Evolutionary conservation across 345 rosid species (phyloP), one percentile per base, ranked within the genome.

Genomic region (Pistacia atlantica): DNA sequence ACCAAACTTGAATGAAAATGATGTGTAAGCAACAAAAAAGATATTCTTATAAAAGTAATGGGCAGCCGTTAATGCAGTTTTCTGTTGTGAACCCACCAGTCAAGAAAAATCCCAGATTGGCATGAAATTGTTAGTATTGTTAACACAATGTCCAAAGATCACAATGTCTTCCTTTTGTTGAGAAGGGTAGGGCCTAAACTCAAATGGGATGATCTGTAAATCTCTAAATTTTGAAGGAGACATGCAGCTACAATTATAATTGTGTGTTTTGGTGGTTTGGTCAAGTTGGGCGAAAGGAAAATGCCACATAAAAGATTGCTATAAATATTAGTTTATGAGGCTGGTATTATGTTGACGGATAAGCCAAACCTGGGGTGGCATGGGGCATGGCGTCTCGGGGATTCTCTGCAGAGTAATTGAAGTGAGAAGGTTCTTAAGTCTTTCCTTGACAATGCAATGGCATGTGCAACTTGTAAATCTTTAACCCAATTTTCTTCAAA

Each of bases 31-130:
- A 8, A 38, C 31, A 5, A 35, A 38, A 33, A 54, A 45, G 66
- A 56, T 60, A 18, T 13, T 61, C 18, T 38, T 48, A 8, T 11
- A n/a, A 42, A 7, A 14, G 20, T 25, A 37, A 56, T 0, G 5
- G 18, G 10, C 0, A 54, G 61, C 63, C 38, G 76, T 63, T 64
- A 28, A 31, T 35, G 84, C 59, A 67, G 77, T 77, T 80, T 61
- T 67, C 77, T 42, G 80, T 67, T 76, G 74, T 62, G 49, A 77
- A 65, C 11, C 45, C 38, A 65, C 65, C 65, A 54, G 25, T 13
- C 51, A 54, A 20, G 58, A 38, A 64, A 61, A 4, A 25, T 10
- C 1, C 31, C 14, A 28, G 62, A 46, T 28, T 73, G 67, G 56
- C 46, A 28, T 14, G 59, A 42, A 42, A 42, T 42, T 42, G 5